Evolutionary conservation across 2,329 filamentous ascomycete species (phyloP).

Genomic region (Beauveria sp.): DNA sequence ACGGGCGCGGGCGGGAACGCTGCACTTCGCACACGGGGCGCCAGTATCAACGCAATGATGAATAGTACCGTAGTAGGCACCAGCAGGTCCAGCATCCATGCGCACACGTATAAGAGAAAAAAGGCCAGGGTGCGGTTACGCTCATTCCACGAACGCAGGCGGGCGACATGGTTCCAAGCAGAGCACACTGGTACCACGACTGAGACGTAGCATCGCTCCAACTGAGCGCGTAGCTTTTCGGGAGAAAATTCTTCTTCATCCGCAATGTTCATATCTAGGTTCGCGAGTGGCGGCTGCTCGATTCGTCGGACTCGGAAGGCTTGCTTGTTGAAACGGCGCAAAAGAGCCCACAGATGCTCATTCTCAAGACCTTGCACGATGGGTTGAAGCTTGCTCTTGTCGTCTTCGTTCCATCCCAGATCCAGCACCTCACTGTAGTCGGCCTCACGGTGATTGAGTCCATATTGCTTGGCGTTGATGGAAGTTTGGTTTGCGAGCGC

Average conservation of each 20-base stretch:
- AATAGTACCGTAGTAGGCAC: slow-evolving; percentile 49
- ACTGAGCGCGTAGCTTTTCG: slow-evolving; percentile 67
- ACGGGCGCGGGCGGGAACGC: slow-evolving; percentile 71
- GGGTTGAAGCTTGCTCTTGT: slow-evolving; percentile 45
- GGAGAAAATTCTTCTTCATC: slow-evolving; percentile 75
- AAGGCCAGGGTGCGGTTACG: slow-evolving; percentile 57
- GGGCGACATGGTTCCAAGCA: slow-evolving; percentile 61
- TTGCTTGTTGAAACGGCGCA: slow-evolving; percentile 68
- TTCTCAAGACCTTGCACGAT: slow-evolving; percentile 63
- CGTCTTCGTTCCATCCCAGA: slow-evolving; percentile 59
- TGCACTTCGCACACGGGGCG: slow-evolving; percentile 48
- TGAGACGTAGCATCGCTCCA: slow-evolving; percentile 73
- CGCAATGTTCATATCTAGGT: slow-evolving; percentile 70
- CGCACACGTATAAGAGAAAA: slow-evolving; percentile 40
- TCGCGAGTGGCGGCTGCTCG: slow-evolving; percentile 42
- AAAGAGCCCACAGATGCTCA: slow-evolving; percentile 64
- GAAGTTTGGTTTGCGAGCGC: slow-evolving; percentile 24
- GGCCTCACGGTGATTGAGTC: slow-evolving; percentile 31
- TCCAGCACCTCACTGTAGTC: slow-evolving; percentile 50
- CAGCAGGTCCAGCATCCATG: slow-evolving; percentile 63
- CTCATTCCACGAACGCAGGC: slow-evolving; percentile 72
- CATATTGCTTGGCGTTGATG: slow-evolving; percentile 8
- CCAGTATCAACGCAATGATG: slow-evolving; percentile 55
- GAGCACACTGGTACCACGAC: slow-evolving; percentile 57
- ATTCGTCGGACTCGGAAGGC: slow-evolving; percentile 62